Base-by-base conservation (phyloP, 2,329 filamentous ascomycete species). In the Chrysoporthe austroafricana region DNA sequence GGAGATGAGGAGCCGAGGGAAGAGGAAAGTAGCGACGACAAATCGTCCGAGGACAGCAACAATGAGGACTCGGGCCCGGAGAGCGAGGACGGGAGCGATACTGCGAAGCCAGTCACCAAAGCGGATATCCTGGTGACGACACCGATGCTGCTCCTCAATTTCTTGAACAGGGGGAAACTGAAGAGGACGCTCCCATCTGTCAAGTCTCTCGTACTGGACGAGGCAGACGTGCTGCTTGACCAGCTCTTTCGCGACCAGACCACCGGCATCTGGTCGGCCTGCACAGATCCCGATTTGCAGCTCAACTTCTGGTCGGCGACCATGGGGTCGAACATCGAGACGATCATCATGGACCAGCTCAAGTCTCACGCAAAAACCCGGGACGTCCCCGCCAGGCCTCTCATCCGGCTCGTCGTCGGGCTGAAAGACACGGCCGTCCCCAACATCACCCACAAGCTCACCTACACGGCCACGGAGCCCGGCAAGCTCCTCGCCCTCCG, bases 361-460 rank as follows among this genome's bases (percentile, higher is more conserved):
- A 80, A 84, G 50, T 79, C 83, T 9, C 85, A 89, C 46, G 84
- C 78, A 62, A 76, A 79, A 54, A 76, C 70, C 48, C 79, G 84
- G 72, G 74, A 72, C 26, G 71, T 74, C 46, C 50, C 73, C 14
- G 75, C 75, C 39, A 83, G 80, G 70, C 89, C 84, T 32, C 83
- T 97, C 2, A 78, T 98, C 71, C 91, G 96, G 57, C 85, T 98
- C 6, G 93, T 99, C 6, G 93, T 98, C n/a, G 96, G 96, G 4
- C 83, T 99, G 61, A 98, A 98, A 80, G 96, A 99, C 79, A 94
- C 94, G 2, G 94, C 95, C 2, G 91, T 99, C 62, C 94, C 96
- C 54, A 97, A 96, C 74, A 91, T 99, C 70, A 86, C 90, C 42
- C 96, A 99, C 81, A 91, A 90, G 72, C 89, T 99, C 36, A 88